phyloP scores from a whole-genome alignment of 306 rosid genomes.

The Oemleria cerasiformis region DNA sequence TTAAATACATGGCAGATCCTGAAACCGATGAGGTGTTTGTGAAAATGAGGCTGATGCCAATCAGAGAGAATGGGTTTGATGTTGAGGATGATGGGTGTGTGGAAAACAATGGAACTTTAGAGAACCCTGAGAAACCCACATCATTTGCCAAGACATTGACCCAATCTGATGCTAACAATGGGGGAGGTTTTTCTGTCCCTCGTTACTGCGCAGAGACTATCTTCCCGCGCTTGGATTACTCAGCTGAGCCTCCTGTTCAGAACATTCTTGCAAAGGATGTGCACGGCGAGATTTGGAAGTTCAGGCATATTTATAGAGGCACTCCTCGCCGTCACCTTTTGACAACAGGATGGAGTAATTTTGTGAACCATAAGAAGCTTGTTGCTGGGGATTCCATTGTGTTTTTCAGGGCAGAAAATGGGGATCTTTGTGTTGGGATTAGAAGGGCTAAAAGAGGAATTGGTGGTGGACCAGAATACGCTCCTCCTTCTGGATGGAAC shows the following conservation, averaged over 20 bases:
- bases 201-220: slow-evolving; percentile 96
- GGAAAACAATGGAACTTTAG: slow-evolving; percentile 34
- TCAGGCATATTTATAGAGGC: slow-evolving; percentile 95
- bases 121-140: slow-evolving; percentile 51
- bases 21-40: slow-evolving; percentile 86
- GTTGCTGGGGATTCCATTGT: slow-evolving; percentile 97
- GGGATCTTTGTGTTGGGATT: slow-evolving; percentile 92
- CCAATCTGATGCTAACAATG: slow-evolving; percentile 96
- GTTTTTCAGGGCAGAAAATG: slow-evolving; percentile 74
- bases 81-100: slow-evolving; percentile 46
- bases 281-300: slow-evolving; percentile 88
- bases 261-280: slow-evolving; percentile 82
- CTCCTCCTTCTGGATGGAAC: slow-evolving; percentile 59
- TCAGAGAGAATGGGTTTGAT: slow-evolving; percentile 45
- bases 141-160: slow-evolving; percentile 94
- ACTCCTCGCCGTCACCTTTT: slow-evolving; percentile 95
- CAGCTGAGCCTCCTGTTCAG: slow-evolving; percentile 88
- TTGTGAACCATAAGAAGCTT: slow-evolving; percentile 92
- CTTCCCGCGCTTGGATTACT: slow-evolving; percentile 77
- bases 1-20: slow-evolving; percentile 82
- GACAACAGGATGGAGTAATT: slow-evolving; percentile 98
- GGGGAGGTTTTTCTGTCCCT: slow-evolving; percentile 98
- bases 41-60: slow-evolving; percentile 56
- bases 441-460: slow-evolving; percentile 93
- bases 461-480: slow-evolving; percentile 65